These are phyloP conservation scores for Arachnopeziza araneosa DNA, from an alignment of 2,329 filamentous ascomycete species.

Conservation along the genomic window DNA sequence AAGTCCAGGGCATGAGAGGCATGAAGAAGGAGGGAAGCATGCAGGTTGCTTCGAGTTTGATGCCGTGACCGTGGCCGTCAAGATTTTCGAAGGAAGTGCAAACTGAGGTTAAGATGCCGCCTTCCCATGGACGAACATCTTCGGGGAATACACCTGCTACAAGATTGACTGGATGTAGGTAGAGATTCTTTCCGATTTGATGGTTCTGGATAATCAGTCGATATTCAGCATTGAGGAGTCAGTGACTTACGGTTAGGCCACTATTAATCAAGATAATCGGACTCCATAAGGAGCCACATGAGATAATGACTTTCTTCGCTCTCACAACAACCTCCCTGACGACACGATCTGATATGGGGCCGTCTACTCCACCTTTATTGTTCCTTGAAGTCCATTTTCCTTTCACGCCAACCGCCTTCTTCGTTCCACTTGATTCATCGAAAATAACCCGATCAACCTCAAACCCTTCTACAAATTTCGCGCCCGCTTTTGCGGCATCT, in stretches of 20 bases:
- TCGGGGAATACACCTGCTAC: conserved; percentile 61
- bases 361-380: conserved; percentile 50
- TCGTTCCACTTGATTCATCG: conserved; percentile 41
- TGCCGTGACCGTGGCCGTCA: conserved; percentile 73
- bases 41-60: conserved; percentile 70
- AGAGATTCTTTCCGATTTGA: conserved; percentile 75
- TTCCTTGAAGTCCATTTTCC: conserved; percentile 74
- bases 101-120: conserved; percentile 71
- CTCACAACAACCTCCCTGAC: conserved; percentile 63
- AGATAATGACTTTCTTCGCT: conserved; percentile 76
- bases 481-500: conserved; percentile 71
- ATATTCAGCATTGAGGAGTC: background rate
- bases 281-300: conserved; percentile 69
- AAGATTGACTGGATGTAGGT: conserved; percentile 69
- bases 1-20: conserved; percentile 59
- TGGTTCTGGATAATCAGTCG: conserved; percentile 45
- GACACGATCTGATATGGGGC: conserved; percentile 40
- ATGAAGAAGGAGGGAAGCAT: conserved; percentile 67
- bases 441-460: conserved; percentile 67
- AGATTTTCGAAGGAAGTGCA: conserved; percentile 75
- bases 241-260: conserved; percentile 54
- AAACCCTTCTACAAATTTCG: conserved; percentile 80
- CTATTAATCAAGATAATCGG: conserved; percentile 73
- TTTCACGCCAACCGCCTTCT: conserved; percentile 62
- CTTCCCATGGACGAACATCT: conserved; percentile 64